phyloP scores from a whole-genome alignment of 805 yeast species.

The Nakazawaea ishiwadae region DNA sequence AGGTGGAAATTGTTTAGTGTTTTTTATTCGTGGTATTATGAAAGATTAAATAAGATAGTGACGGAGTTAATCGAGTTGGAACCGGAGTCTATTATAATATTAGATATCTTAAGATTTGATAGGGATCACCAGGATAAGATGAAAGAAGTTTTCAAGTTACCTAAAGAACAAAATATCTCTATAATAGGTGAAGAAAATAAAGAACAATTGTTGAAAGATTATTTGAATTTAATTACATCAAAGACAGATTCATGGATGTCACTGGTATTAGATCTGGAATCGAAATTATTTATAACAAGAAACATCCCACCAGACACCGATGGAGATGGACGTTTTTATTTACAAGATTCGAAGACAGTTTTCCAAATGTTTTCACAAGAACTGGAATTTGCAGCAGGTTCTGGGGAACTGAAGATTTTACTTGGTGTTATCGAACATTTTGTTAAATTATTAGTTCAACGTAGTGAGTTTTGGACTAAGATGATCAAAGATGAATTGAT shows the following conservation, averaged over 20 bases:
- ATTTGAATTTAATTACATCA: constrained; percentile 59
- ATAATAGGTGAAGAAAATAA: constrained; percentile 69
- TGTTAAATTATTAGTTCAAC: constrained; percentile 49
- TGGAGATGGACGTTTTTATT: constrained; percentile 56
- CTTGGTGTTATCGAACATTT: constrained; percentile 76
- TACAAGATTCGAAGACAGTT: constrained; percentile 76
- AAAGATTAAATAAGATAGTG: constrained; percentile 59
- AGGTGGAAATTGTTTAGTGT: constrained; percentile 69
- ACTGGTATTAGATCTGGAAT: constrained; percentile 64
- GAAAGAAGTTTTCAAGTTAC: constrained; percentile 43
- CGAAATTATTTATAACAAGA: constrained; percentile 58
- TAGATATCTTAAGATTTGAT: constrained; percentile 74
- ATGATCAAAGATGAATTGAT: constrained; percentile 51
- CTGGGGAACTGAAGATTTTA: constrained; percentile 74
- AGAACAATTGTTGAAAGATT: constrained; percentile 71
- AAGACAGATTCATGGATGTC: constrained; percentile 85
- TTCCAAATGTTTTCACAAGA: constrained; percentile 86
- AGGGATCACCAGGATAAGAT: constrained; percentile 56
- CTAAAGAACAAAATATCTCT: constrained; percentile 43
- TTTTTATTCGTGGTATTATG: constrained; percentile 63
- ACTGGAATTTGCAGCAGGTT: constrained; percentile 80
- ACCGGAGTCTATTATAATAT: constrained; percentile 74
- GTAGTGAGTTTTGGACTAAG: constrained; percentile 61
- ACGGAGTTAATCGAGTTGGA: constrained; percentile 60
- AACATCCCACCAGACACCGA: constrained; percentile 63